Conservation (phyloP, 1,284 basidiomycete genomes). For the Pyrrhoderma noxium region DNA sequence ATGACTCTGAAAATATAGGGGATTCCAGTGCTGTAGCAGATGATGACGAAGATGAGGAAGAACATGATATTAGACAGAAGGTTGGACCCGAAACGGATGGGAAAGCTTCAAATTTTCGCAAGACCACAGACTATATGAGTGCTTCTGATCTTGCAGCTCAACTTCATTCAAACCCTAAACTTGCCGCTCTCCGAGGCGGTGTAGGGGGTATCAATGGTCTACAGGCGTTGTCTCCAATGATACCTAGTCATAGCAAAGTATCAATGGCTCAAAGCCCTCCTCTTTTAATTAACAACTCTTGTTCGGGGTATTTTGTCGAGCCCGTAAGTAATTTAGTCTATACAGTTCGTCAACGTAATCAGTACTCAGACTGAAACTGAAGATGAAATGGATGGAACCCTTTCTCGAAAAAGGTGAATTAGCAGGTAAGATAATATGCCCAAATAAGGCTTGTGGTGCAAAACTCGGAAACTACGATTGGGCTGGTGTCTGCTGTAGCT, state of each 20-base stretch:
- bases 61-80: background rate
- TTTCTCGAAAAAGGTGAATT: constrained; percentile 68
- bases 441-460: constrained; percentile 80
- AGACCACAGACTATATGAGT: constrained; percentile 8
- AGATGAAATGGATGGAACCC: constrained; percentile 91
- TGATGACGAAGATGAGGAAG: constrained; percentile 17
- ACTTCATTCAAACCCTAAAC: constrained; percentile 28
- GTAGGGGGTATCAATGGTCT: background rate
- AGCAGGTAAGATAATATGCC: constrained; percentile 85
- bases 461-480: constrained; percentile 97
- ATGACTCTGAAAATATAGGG: background rate
- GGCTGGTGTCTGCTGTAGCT: constrained; percentile 91
- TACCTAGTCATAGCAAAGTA: constrained; percentile 9
- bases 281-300: constrained; percentile 68
- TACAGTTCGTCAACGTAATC: constrained; percentile 30
- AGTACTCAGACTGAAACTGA: constrained; percentile 29
- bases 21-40: constrained; percentile 14
- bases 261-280: constrained; percentile 34
- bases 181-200: constrained; percentile 25
- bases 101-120: background rate
- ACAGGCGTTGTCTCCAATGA: constrained; percentile 26
- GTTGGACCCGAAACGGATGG: too few relatives aligned
- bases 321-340: constrained; percentile 49
- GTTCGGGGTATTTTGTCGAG: constrained; percentile 95
- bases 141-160: constrained; percentile 27